These are phyloP conservation scores for Ganoderma meredithae DNA, from an alignment of 1,284 basidiomycete species.

Conservation along the genomic window DNA sequence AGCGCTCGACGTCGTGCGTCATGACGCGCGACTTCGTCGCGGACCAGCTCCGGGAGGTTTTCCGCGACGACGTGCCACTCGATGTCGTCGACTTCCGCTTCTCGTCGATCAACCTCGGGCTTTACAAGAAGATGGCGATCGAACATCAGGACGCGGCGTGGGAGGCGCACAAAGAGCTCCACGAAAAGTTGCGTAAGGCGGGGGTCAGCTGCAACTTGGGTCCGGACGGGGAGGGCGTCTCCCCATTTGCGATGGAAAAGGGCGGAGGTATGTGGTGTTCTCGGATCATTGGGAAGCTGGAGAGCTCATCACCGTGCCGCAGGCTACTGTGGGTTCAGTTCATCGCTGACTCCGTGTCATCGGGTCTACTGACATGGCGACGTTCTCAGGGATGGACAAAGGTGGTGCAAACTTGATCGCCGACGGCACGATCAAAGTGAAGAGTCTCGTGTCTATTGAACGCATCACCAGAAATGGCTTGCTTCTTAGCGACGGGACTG, in stretches of 20 bases:
- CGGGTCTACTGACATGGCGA: not conserved
- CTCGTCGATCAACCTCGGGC: constrained; percentile 47
- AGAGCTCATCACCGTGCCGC: not conserved
- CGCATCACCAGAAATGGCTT: constrained; percentile 45
- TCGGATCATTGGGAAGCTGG: too few species aligned
- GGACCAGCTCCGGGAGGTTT: constrained; percentile 37
- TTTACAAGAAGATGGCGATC: constrained; percentile 44
- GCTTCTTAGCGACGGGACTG: constrained; percentile 14
- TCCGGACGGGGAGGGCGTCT: constrained; percentile 59
- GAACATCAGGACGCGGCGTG: constrained; percentile 27
- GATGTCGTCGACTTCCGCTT: constrained; percentile 56
- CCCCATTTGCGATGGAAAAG: constrained; percentile 46
- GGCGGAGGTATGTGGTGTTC: constrained; percentile 20
- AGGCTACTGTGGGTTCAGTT: constrained; percentile 28
- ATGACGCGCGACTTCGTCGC: constrained; percentile 40
- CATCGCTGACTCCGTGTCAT: not conserved
- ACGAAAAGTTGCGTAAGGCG: constrained; percentile 61
- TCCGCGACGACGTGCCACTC: constrained; percentile 51
- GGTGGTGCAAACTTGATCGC: constrained; percentile 41
- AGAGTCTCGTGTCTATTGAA: constrained; percentile 42
- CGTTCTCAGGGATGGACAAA: constrained; percentile 44
- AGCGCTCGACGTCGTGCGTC: constrained; percentile 41
- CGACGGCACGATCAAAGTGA: constrained; percentile 50
- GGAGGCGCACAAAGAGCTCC: constrained; percentile 48
- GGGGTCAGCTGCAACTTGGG: constrained; percentile 67